Conservation (phyloP, 305 asterid species). For the Solanum hybrid region DNA sequence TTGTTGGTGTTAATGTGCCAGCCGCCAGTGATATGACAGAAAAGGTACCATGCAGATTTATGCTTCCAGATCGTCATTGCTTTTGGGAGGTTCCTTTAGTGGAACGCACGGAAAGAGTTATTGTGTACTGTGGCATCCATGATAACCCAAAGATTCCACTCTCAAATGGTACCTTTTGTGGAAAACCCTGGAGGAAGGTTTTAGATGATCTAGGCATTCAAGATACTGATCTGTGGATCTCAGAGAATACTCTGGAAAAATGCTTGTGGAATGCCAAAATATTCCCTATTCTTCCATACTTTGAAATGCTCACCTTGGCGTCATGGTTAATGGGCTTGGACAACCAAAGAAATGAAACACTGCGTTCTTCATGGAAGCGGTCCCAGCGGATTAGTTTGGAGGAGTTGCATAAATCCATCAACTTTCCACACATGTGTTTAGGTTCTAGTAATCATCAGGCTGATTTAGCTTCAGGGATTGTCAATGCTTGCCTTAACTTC, state of each 20-base stretch:
- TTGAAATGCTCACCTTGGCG: constrained; percentile 69
- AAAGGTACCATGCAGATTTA: constrained; percentile 49
- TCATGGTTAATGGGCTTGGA: constrained; percentile 88
- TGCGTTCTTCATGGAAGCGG: constrained; percentile 42
- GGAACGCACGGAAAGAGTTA: constrained; percentile 50
- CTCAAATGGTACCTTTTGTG: constrained; percentile 77
- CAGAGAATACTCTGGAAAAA: constrained; percentile 40
- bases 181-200: constrained; percentile 91
- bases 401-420: constrained; percentile 82
- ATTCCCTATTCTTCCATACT: constrained; percentile 64
- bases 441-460: constrained; percentile 80
- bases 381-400: constrained; percentile 77
- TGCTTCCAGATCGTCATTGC: constrained; percentile 96
- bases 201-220: constrained; percentile 64
- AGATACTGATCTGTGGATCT: constrained; percentile 66
- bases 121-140: constrained; percentile 88
- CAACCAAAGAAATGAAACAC: constrained; percentile 29
- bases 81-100: constrained; percentile 96
- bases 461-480: constrained; percentile 74
- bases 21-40: constrained; percentile 14
- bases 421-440: constrained; percentile 70
- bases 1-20: constrained; percentile 70
- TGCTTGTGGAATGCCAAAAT: constrained; percentile 94
- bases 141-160: constrained; percentile 76
- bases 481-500: constrained; percentile 64